These are phyloP conservation scores for Lepidium sativum DNA, from an alignment of 345 rosid species.

Conservation along the genomic window DNA sequence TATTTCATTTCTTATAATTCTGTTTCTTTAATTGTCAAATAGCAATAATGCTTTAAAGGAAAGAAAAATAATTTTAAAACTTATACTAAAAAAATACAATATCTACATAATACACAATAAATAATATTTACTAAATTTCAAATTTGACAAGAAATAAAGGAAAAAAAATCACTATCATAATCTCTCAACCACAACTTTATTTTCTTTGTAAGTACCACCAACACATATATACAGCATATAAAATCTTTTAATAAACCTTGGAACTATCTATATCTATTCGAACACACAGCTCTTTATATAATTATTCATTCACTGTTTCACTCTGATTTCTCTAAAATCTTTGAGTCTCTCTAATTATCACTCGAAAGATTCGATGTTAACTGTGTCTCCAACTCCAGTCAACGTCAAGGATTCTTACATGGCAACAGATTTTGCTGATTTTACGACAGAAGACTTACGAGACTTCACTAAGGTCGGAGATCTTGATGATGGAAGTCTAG, in stretches of 20 bases:
- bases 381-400: constrained; percentile 54
- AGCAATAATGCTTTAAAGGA: neutral
- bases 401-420: constrained; percentile 31
- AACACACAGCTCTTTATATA: constrained; percentile 1
- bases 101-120: neutral
- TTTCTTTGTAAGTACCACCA: constrained; percentile 11
- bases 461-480: constrained; percentile 36
- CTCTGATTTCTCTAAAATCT: constrained; percentile 9
- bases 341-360: neutral
- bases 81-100: neutral
- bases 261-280: constrained; percentile 25
- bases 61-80: neutral
- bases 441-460: constrained; percentile 35
- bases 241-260: constrained; percentile 19
- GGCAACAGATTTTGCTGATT: constrained; percentile 39
- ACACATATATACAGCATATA: constrained; percentile 15
- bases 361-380: constrained; percentile 47
- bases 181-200: constrained; percentile 25
- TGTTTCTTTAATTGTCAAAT: neutral
- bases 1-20: neutral
- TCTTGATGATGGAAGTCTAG: constrained; percentile 21
- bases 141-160: neutral
- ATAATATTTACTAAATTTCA: neutral
- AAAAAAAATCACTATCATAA: neutral
- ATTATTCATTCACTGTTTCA: constrained; percentile 3